Base-by-base conservation (phyloP, 2,329 filamentous ascomycete genomes). In the Penicillium sp. region DNA sequence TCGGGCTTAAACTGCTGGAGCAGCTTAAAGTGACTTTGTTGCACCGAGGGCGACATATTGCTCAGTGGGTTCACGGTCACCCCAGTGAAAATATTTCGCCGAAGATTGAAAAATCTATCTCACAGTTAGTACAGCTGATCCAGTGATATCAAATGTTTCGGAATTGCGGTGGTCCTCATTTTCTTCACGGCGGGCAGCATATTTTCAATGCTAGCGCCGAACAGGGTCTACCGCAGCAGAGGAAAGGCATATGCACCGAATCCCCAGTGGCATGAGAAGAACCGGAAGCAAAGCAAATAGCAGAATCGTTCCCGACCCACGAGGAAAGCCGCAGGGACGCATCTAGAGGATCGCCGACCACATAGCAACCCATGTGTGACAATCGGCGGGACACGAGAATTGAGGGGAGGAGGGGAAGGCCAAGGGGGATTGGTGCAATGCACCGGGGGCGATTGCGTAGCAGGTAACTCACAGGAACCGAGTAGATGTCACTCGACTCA, bases 1-100 rank as follows among this genome's bases (percentile, higher is more conserved):
- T 97, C 90, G 7, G 90, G 88, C 60, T 88, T 82, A 76, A 99
- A 96, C 66, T 84, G 86, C 68, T 96, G 91, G 42, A 96, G 80
- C 64, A 87, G 88, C 70, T 87, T 90, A 75, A 97, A 97, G 66
- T 87, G 83, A 57, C 68, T 68, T 50, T 75, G 75, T 46, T 78
- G 69, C 45, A 68, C 66, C 62, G 77, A 69, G 30, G 81, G 74
- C 49, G 82, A 75, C 86, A 89, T 89, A 33, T 68, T 81, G 65
- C 52, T 54, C 48, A 63, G 56, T 49, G 61, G 60, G 52, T 32
- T 32, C 46, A 50, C 52, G 52, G 32, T 32, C 46, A 50, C 52
- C 49, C 51, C 56, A 56, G 53, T 57, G 52, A 54, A 59, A 23
- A 55, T 55, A 56, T 47, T 56, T 52, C 53, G 59, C 47, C 56